Conservation (phyloP, 768 basidiomycete species). For the Russula abietina region DNA sequence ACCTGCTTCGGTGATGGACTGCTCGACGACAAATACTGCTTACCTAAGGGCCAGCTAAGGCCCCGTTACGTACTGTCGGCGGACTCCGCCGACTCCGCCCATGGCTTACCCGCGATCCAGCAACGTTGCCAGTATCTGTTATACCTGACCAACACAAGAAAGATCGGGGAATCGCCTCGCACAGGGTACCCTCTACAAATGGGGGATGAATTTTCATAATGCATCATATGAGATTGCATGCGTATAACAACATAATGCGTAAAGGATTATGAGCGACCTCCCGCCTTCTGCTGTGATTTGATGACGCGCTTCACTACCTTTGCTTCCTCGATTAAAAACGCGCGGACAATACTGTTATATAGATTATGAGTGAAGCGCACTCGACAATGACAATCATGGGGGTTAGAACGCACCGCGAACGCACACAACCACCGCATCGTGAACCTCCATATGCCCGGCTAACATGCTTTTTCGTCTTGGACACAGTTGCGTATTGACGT, state of each 20-base stretch:
- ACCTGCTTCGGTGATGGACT: too few species aligned
- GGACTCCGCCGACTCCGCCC: too few species aligned
- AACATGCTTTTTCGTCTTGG: conserved; percentile 96
- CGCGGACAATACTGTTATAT: conserved; percentile 82
- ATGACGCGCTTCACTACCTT: conserved; percentile 99
- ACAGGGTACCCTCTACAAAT: neutral
- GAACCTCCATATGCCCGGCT: conserved; percentile 96
- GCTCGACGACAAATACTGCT: too few species aligned
- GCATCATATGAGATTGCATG: conserved; percentile 1
- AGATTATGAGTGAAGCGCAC: neutral
- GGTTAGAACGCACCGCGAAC: conserved; percentile 65
- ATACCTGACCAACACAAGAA: neutral
- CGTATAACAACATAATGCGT: conserved; percentile 2
- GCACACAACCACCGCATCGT: conserved; percentile 92
- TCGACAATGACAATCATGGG: conserved; percentile 9
- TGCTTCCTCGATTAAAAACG: conserved; percentile 98
- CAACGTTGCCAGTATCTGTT: too few species aligned
- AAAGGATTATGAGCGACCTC: conserved; percentile 25
- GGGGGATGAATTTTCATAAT: neutral
- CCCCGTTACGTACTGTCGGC: too few species aligned
- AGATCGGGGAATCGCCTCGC: neutral
- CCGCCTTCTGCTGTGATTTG: conserved; percentile 68
- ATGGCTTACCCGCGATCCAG: too few species aligned
- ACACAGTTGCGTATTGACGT: conserved; percentile 90
- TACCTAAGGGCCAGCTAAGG: too few species aligned